A percentile compares a stretch with the other conserved stretches of the same genome.
Evolutionary conservation across 345 rosid species (phyloP).

Genomic region (Populus euphratica): DNA sequence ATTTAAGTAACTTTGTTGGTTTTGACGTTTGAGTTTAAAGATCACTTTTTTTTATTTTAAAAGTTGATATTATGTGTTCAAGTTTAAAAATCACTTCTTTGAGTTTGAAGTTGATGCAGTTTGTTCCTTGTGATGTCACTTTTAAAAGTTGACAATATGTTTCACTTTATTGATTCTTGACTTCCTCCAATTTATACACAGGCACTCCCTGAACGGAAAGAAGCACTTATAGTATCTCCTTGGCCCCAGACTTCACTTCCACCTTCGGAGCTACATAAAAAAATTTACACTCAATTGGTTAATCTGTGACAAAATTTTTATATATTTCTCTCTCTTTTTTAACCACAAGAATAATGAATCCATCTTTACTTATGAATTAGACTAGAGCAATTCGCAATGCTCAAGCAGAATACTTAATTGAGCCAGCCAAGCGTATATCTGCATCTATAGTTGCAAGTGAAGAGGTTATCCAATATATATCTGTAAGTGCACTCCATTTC

Average conservation of each 20-base stretch:
- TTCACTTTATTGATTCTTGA: not conserved
- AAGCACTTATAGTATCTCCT: conserved; percentile 83
- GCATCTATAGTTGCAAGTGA: conserved; percentile 78
- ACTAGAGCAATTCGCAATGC: conserved; percentile 91
- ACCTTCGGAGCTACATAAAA: conserved; percentile 47
- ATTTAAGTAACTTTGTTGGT: not conserved
- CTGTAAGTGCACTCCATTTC: conserved; percentile 49
- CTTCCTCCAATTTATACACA: conserved; percentile 25
- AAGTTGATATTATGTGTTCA: not conserved
- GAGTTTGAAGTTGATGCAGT: not conserved
- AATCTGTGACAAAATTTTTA: not conserved
- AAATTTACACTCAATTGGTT: conserved; percentile 34
- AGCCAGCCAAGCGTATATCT: conserved; percentile 92
- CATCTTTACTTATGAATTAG: conserved; percentile 32
- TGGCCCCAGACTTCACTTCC: conserved; percentile 90
- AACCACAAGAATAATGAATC: conserved; percentile 10
- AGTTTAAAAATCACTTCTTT: not conserved
- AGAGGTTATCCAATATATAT: conserved; percentile 76
- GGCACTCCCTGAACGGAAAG: conserved; percentile 73
- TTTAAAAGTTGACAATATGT: not conserved
- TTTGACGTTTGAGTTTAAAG: not conserved
- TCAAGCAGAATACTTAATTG: conserved; percentile 94
- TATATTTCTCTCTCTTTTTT: not conserved
- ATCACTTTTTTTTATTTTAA: not conserved
- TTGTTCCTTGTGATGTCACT: not conserved